Evolutionary conservation across 2,329 filamentous ascomycete species (phyloP).

Genomic region (Xylariaceae sp.): DNA sequence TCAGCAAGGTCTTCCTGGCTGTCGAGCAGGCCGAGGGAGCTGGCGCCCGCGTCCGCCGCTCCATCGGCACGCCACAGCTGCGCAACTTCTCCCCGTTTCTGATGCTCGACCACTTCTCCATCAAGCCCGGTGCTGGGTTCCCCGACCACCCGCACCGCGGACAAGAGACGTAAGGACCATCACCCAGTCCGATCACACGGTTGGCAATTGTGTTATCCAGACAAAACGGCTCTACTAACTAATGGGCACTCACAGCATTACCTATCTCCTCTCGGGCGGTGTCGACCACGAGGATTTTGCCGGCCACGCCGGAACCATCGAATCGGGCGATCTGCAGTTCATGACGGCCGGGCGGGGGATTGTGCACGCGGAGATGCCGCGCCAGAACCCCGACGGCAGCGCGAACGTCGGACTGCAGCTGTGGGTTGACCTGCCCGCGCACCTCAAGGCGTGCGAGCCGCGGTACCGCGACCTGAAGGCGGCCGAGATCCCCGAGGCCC

Average conservation of each 20-base stretch:
- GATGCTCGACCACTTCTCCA: conserved; percentile 90
- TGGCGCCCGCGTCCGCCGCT: conserved; percentile 78
- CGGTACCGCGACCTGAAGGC: conserved; percentile 81
- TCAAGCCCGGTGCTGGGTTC: conserved; percentile 76
- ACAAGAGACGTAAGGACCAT: conserved; percentile 56
- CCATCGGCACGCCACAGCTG: conserved; percentile 75
- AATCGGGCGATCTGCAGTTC: conserved; percentile 87
- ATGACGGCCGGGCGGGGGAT: conserved; percentile 93
- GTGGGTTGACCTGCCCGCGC: conserved; percentile 83
- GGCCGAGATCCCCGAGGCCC: conserved; percentile 69
- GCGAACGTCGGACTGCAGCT: conserved; percentile 85
- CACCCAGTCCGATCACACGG: conserved; percentile 5
- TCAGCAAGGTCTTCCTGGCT: conserved; percentile 77
- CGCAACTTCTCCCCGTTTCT: conserved; percentile 87
- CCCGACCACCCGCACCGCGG: conserved; percentile 81
- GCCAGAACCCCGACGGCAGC: conserved; percentile 65
- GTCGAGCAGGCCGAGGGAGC: conserved; percentile 81
- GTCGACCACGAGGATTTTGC: conserved; percentile 29
- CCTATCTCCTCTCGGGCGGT: conserved; percentile 71
- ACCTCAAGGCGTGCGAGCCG: conserved; percentile 82
- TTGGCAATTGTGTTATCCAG: no score
- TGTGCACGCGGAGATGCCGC: conserved; percentile 93
- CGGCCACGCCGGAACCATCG: conserved; percentile 62
- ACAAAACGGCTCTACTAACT: no score
- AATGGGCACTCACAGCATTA: conserved; percentile 12